Conservation (phyloP, 306 rosid genomes). For the Quercus cerris region DNA sequence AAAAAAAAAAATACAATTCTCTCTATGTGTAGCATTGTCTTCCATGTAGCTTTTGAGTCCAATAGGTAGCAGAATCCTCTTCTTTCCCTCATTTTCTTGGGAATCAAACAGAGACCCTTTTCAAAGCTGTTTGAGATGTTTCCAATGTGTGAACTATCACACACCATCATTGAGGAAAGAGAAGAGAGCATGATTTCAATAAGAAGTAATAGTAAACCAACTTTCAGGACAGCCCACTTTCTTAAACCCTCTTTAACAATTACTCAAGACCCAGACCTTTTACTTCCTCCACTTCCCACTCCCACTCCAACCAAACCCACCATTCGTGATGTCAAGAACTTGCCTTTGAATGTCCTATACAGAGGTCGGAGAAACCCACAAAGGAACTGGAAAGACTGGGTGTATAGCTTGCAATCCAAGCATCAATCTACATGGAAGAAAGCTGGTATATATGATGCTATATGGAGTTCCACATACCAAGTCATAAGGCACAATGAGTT, state of each 20-base stretch:
- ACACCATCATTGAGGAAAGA: conserved; percentile 30
- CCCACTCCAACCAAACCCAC: not conserved
- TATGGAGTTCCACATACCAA: conserved; percentile 25
- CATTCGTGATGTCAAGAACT: conserved; percentile 1
- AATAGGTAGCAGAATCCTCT: too few relatives aligned
- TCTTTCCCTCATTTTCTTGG: not conserved
- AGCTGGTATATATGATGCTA: conserved; percentile 45
- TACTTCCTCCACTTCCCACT: not conserved
- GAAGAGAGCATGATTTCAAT: conserved; percentile 51
- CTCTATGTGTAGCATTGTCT: too few relatives aligned
- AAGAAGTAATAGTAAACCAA: conserved; percentile 35
- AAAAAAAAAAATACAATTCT: too few relatives aligned
- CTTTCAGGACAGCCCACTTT: conserved; percentile 33
- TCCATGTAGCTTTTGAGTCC: too few relatives aligned
- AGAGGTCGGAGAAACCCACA: conserved; percentile 23
- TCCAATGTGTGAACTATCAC: conserved; percentile 13
- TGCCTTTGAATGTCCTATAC: conserved; percentile 21
- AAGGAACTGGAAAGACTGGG: conserved; percentile 33
- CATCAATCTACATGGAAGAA: conserved; percentile 38
- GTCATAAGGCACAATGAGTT: conserved; percentile 10
- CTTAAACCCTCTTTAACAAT: conserved; percentile 35
- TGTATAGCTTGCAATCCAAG: conserved; percentile 11
- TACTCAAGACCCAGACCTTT: not conserved
- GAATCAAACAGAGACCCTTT: not conserved
- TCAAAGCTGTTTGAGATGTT: not conserved